Base-by-base conservation (phyloP, 306 rosid species). In the Fagus crenata region DNA sequence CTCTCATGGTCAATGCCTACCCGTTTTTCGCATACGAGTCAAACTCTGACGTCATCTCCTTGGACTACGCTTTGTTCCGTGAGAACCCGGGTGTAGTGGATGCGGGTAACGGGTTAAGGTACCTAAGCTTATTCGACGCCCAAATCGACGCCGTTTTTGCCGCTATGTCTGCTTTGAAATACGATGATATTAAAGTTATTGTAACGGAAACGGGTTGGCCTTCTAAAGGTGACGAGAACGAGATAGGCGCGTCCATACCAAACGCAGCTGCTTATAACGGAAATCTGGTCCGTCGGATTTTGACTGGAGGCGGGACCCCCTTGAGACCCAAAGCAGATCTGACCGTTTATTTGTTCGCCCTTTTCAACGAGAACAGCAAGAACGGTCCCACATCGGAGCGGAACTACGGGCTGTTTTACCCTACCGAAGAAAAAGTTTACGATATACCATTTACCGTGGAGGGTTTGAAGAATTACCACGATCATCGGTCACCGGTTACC, bases 81-180 rank as follows among this genome's bases (percentile, higher is more conserved):
- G 80, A 88, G 1, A 96, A 96, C 60, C 97, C 97, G 7, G 99
- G 99, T 0, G 88, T 85, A 1, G 89, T 84, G 32, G 99, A 96
- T 81, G 56, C 98, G 67, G 99, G 97, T 28, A 92, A 88, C 78
- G 92, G 93, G 61, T 85, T 92, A 54, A 76, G 94, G 0, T 95
- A 95, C 58, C 87, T 74, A 41, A 96, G 79, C 83, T 85, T 96
- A 28, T 91, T 96, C 67, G 99, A 96, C 77, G 99, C 99, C 0
- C 99, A 96, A 83, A 88, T 96, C 75, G 99, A 96, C 81, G 99
- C 99, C 79, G 98, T 96, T 72, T 96, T 91, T 5, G 87, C 99
- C 0, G 98, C 99, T 0, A 76, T 96, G n/a, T 46, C 81, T 2
- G 90, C 91, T 4, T 22, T 96, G 8, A 91, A 92, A 69, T 96